Evolutionary conservation across 2,329 filamentous ascomycete genomes (phyloP), one percentile per base, ranked within the genome.

Genomic region (Nannizziopsis barbatae): DNA sequence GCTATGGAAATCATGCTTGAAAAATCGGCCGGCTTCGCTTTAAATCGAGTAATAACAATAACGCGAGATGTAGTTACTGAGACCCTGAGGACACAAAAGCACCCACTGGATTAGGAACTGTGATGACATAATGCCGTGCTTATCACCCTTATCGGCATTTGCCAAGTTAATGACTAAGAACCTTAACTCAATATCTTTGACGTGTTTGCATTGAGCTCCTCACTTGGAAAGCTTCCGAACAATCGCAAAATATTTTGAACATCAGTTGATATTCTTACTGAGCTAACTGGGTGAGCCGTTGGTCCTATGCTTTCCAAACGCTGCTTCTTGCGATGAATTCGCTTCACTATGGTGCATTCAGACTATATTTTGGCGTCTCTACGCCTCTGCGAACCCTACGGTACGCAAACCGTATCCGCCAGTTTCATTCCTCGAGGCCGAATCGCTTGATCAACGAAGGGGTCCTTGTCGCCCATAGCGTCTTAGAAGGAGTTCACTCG

Each of bases 401-500:
- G 5, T 61, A 65, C 45, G 53, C 35, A 17, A 37, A 17, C 5
- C 5, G 36, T 15, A 22, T 55, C 52, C 72, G 74, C 52, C 57
- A 66, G 44, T 79, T 79, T 59, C 75, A 77, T 56, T 68, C 71
- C 15, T 70, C 75, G 30, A 64, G 66, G 38, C 65, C 61, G 37
- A 56, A 62, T 10, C 64, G 63, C 38, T 62, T 70, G 50, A 55
- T 75, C 53, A 67, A 71, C 52, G 60, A 68, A 47, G 56, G 68
- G 36, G 56, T 75, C 40, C 60, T 65, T 38, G 56, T 65, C 27
- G 69, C 74, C 2, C 70, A 75, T 53, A 60, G 62, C 43, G 57
- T 74, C 50, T 65, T 78, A 46, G 64, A 72, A 48, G 55, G 65
- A 20, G 56, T 87, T 64, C 75, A 80, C 57, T 59, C 59, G 17